Evolutionary conservation across 1,284 basidiomycete species (phyloP), one percentile per base, ranked within the genome.

Genomic region (Marasmius fiardii): DNA sequence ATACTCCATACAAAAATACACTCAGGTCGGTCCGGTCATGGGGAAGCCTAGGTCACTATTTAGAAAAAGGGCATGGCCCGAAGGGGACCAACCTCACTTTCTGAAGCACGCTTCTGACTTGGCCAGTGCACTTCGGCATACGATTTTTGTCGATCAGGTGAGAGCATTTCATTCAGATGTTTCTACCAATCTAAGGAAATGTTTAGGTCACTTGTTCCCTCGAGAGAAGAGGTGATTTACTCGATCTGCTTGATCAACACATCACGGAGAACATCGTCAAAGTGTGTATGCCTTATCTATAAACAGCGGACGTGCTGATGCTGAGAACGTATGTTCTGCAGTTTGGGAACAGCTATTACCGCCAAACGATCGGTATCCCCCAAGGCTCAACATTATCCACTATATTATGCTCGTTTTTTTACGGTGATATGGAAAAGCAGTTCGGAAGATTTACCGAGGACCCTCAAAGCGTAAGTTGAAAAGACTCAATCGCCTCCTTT

Each of bases 371-470:
- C 11, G 97, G 97, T 0, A 98, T 99, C 28, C 95, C 97, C 0
- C 97, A 99, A 69, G 97, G 97, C 14, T 98, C 95, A 0, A 85
- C 93, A 24, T 73, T 99, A 26, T 97, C 94, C 4, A 85, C 91
- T 1, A 67, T 98, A 28, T 74, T 99, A 1, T 99, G 97, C 67
- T 90, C 90, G 1, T 90, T 95, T 70, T 97, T 95, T 70, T 98
- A 98, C 60, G 95, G 93, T 1, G 87, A 95, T 64, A 77, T 99
- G 61, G 97, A 98, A 70, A 77, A 73, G 24, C 74, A 70, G 5
- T 75, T 83, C 58, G 76, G 88, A n/a, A 64, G 69, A 2, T 92
- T 88, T 59, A 81, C 81, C 2, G 66, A 79, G 16, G 81, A 87
- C 51, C 68, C 74, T 0, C 71, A 81, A 37, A 88, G 85, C 53